Base-by-base conservation (phyloP, 805 yeast genomes). In the Ogataea siamensis region DNA sequence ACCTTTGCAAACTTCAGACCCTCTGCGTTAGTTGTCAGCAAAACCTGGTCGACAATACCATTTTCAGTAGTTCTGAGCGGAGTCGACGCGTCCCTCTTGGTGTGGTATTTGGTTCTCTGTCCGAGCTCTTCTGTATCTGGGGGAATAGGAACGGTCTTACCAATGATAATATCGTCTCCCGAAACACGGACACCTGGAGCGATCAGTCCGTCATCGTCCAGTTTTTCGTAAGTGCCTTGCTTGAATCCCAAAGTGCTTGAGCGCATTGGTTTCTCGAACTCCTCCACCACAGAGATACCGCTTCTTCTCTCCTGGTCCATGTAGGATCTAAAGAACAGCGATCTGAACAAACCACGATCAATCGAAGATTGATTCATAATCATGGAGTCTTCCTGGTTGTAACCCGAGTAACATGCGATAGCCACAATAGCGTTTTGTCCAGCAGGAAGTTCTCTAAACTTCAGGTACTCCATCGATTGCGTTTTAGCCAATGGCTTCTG, bases 331-430 rank as follows among this genome's bases (percentile, higher is more conserved):
- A 89, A 93, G 69, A 91, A 93, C 59, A 93, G 73, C 8, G 97
- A 88, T 67, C 99, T 74, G 74, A 93, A 93, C 55, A 93, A 70
- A 40, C 99, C 99, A 58, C 98, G 75, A 65, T 93, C 99, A 60
- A 93, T 93, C 24, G 96, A 86, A 8, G 95, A 83, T 71, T 93
- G 99, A 64, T 93, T 93, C 99, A 93, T 93, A 70, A 93, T 93
- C 93, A 93, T 87, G 28, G 99, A 93, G 83, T 93, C 99, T 83
- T 93, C 99, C 74, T 93, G 99, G 66, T 93, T 93, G 67, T 93
- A 93, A 59, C 99, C 99, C 28, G 96, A 86, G 67, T 93, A 93
- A 76, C 99, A 93, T 29, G 95, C 78, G 73, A 93, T 93, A 19
- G 99, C 99, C 32, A 93, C 99, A 65, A 93, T 80, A 18, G 99